Evolutionary conservation across 1,284 basidiomycete species (phyloP).

Genomic region (Apiotrichum mycotoxinovorans): DNA sequence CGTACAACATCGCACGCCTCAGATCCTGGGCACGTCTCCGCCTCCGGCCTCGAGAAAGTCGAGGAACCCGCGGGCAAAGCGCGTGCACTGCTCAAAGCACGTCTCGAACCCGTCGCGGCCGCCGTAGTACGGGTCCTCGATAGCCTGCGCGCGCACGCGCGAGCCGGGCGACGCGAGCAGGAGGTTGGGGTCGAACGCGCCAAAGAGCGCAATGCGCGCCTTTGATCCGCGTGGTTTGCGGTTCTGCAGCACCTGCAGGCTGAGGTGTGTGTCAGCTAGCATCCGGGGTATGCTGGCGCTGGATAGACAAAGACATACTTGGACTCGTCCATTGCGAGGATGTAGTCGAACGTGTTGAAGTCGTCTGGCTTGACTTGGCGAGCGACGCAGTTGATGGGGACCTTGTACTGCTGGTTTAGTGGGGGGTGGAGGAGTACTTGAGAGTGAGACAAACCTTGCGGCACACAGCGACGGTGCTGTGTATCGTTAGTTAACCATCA

Average conservation of each 20-base stretch:
- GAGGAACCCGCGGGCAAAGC: constrained; percentile 45
- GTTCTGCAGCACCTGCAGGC: constrained; percentile 45
- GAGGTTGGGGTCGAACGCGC: constrained; percentile 36
- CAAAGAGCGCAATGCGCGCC: constrained; percentile 38
- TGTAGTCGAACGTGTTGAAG: constrained; percentile 51
- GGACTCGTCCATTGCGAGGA: constrained; percentile 52
- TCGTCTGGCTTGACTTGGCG: constrained; percentile 45
- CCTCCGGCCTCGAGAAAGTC: constrained; percentile 38
- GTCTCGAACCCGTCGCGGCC: constrained; percentile 49
- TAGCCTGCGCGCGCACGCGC: constrained; percentile 17
- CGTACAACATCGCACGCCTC: not conserved
- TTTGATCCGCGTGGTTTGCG: constrained; percentile 36
- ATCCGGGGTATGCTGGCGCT: no score
- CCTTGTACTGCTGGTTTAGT: constrained; percentile 28
- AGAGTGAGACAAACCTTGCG: constrained; percentile 29
- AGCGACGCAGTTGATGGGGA: constrained; percentile 47
- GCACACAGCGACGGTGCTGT: constrained; percentile 49
- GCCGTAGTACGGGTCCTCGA: constrained; percentile 52
- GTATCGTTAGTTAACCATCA: constrained; percentile 1
- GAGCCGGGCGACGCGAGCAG: constrained; percentile 23
- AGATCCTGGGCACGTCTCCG: constrained; percentile 19
- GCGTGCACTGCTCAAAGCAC: constrained; percentile 50
- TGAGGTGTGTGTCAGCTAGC: constrained; percentile 24
- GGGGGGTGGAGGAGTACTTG: not conserved
- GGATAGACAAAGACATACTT: constrained; percentile 28